phyloP scores from a whole-genome alignment of 225 moss, liverwort and hornwort genomes.

The Thuidium tamariscinum region DNA sequence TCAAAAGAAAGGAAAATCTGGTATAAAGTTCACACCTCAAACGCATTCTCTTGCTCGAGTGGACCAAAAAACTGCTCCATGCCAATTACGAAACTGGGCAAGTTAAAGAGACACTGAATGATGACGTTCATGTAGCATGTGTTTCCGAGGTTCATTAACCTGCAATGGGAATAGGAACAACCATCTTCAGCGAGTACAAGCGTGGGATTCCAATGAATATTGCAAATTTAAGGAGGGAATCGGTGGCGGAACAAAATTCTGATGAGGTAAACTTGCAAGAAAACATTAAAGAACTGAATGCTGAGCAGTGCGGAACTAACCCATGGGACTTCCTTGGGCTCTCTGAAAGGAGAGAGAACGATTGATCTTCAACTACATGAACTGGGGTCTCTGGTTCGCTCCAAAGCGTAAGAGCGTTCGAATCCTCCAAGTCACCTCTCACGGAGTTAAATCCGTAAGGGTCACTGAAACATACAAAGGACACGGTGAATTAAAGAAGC shows the following conservation, averaged over 20 bases:
- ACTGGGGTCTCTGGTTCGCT: conserved; percentile 10
- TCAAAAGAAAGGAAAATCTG: neutral
- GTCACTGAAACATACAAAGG: neutral
- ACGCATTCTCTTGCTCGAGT: neutral
- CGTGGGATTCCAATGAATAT: neutral
- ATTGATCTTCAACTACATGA: neutral
- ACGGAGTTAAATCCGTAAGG: neutral
- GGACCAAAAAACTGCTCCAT: conserved; percentile 30
- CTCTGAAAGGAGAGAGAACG: neutral
- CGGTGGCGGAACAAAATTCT: neutral
- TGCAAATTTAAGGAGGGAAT: neutral
- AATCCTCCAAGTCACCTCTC: neutral
- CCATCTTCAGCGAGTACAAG: neutral
- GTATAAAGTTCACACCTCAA: conserved; percentile 1
- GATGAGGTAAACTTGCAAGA: neutral
- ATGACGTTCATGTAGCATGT: conserved; percentile 61
- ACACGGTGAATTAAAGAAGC: neutral
- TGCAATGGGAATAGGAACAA: neutral
- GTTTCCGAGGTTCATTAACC: conserved; percentile 46
- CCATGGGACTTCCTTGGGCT: conserved; percentile 34
- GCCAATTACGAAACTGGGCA: conserved; percentile 21
- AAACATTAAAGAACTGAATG: neutral
- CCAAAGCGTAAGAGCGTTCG: neutral
- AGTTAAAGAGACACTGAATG: conserved; percentile 26
- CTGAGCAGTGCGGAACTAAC: neutral